These are phyloP conservation scores for Thalassiosira ordinaria DNA, from an alignment of 352 stramenopile genomes.

Conservation along the genomic window DNA sequence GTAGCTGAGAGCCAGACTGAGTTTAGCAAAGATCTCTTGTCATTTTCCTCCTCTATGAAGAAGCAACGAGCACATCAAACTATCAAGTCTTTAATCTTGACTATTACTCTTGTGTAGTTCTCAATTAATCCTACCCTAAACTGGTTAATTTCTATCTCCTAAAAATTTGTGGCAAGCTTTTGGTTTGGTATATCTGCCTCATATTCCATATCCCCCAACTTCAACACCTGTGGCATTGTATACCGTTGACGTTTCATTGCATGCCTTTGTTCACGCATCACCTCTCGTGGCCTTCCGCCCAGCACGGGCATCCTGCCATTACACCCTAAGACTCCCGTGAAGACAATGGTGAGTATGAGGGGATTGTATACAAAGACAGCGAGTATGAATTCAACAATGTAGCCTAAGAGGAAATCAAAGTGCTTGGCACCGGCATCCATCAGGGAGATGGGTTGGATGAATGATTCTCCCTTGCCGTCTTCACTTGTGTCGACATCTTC, in stretches of 20 bases:
- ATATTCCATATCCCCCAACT: conserved; percentile 45
- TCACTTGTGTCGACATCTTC: background rate
- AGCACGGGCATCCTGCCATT: conserved; percentile 62
- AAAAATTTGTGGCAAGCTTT: conserved; percentile 47
- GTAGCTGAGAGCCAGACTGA: too few relatives aligned
- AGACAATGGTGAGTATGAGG: conserved; percentile 65
- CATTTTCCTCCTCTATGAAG: too few relatives aligned
- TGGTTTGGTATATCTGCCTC: conserved; percentile 36
- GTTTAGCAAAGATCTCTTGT: too few relatives aligned
- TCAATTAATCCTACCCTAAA: too few relatives aligned
- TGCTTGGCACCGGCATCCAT: conserved; percentile 23
- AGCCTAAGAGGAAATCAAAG: conserved; percentile 75
- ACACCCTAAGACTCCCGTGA: conserved; percentile 75
- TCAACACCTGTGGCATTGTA: conserved; percentile 40
- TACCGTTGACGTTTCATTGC: conserved; percentile 46
- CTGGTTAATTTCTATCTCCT: too few relatives aligned
- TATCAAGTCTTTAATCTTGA: too few relatives aligned
- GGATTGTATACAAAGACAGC: conserved; percentile 75
- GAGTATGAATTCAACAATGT: conserved; percentile 73
- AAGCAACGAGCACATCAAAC: too few relatives aligned
- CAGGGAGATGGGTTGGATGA: conserved; percentile 20
- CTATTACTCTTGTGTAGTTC: too few relatives aligned
- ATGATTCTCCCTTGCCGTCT: conserved; percentile 3
- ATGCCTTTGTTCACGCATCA: conserved; percentile 25
- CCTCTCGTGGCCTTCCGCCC: conserved; percentile 73